Evolutionary conservation across 306 rosid species (phyloP).

Genomic region (Malus sylvestris): DNA sequence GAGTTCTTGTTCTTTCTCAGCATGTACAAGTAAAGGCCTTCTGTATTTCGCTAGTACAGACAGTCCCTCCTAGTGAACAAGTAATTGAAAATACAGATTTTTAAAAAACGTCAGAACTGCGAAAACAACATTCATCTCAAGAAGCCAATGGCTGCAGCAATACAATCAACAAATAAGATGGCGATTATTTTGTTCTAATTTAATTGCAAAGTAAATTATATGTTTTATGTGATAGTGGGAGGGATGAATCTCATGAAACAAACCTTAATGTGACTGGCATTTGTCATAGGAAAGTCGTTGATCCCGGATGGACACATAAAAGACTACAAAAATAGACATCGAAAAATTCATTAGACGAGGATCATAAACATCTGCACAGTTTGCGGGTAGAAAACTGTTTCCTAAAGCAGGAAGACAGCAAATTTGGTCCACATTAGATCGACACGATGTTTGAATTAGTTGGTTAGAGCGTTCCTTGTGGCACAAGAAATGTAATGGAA

Average conservation of each 20-base stretch:
- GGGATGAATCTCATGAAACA: not conserved
- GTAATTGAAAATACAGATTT: constrained; percentile 18
- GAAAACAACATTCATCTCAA: not conserved
- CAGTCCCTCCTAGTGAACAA: constrained; percentile 65
- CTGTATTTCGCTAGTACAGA: constrained; percentile 71
- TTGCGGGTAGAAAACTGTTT: not conserved
- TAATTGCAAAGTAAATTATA: not conserved
- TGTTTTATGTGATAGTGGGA: not conserved
- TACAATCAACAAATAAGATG: not conserved
- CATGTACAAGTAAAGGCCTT: constrained; percentile 82
- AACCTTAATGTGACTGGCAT: constrained; percentile 79
- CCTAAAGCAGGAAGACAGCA: not conserved
- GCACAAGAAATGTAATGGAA: not conserved
- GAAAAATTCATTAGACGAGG: constrained; percentile 8
- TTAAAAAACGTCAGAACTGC: constrained; percentile 10
- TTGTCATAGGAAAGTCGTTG: constrained; percentile 85
- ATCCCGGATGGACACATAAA: constrained; percentile 99
- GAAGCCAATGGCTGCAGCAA: not conserved
- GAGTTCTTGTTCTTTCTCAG: constrained; percentile 61
- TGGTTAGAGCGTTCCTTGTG: not conserved
- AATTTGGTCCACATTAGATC: not conserved
- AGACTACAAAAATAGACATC: constrained; percentile 46
- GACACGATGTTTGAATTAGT: not conserved
- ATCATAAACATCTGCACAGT: not conserved
- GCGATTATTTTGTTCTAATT: not conserved